Base-by-base conservation (phyloP, 2,329 filamentous ascomycete species). In the Grosmannia serpens region DNA sequence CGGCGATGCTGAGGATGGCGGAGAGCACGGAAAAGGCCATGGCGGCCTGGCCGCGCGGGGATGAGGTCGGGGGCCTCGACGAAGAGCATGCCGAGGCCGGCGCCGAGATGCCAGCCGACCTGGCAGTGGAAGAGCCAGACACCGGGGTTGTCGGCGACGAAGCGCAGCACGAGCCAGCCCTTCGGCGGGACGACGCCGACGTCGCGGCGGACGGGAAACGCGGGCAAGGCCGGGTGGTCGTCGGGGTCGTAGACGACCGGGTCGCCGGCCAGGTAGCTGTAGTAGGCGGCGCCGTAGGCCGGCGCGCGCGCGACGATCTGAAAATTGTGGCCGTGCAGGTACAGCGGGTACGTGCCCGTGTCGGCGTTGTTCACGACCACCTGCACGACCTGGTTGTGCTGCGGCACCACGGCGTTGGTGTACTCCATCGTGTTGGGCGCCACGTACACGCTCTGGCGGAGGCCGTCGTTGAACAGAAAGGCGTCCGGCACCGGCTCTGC, bases 361-460 rank as follows among this genome's bases (percentile, higher is more conserved):
- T 92, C 88, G 51, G 83, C 76, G 67, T 91, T 92, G 74, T 91
- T 89, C 22, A 92, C 74, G 22, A 90, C 72, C 55, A 92, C 78
- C 67, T 91, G 84, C 33, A 91, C 81, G n/a, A 89, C 76, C 60
- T 85, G 75, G 58, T 80, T 81, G 62, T 85, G 80, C 31, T 84
- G 75, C 13, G 95, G 78, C 4, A 95, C 77, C 64, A 89, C 80
- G 1, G 84, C 71, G 65, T 88, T 79, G 0, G 85, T 84, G 69
- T 81, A 82, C 22, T 76, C 52, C 0, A 85, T 91, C 65, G 82
- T 88, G 3, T 80, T 79, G 0, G 87, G 83, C 63, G 84, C 64
- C 3, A 91, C 79, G 0, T 75, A 64, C 44, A 90, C 70, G 2
- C 73, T 78, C 3, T 83, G 70, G 59, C 86, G 79, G 59, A 79